Evolutionary conservation across 2,329 filamentous ascomycete species (phyloP).

Genomic region (Coniochaeta sp.): DNA sequence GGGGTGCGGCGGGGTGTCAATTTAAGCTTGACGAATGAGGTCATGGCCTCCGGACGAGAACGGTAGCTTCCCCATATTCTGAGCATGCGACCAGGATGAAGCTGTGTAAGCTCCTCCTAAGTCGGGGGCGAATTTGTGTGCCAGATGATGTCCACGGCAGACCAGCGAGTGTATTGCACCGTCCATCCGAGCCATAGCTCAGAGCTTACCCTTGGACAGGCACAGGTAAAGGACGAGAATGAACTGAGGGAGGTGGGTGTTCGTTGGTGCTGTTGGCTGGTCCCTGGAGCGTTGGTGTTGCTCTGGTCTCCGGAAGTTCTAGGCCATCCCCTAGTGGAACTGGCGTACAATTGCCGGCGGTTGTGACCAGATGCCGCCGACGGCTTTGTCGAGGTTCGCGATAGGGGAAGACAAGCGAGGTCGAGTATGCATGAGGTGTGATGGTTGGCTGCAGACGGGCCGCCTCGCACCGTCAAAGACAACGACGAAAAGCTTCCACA

Average conservation of each 20-base stretch:
- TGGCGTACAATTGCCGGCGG: background rate
- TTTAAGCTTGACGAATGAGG: conserved; percentile 3
- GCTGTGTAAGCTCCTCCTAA: background rate
- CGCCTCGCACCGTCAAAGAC: background rate
- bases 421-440: background rate
- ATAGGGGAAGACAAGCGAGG: background rate
- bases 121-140: background rate
- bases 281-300: background rate
- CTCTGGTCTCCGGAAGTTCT: background rate
- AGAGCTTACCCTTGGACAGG: too few relatives aligned
- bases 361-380: background rate
- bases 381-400: background rate
- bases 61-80: conserved; percentile 3
- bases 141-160: too few relatives aligned
- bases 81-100: background rate
- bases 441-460: conserved; percentile 1
- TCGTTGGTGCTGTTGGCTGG: background rate
- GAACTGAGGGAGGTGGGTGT: too few relatives aligned
- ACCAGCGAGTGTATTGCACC: too few relatives aligned
- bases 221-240: too few relatives aligned
- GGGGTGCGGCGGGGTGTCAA: background rate
- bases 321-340: background rate
- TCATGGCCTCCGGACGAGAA: background rate
- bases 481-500: background rate
- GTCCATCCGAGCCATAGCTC: background rate